Conservation (phyloP, 108 stramenopile genomes). For the Pseudonitzschia multiseries region DNA sequence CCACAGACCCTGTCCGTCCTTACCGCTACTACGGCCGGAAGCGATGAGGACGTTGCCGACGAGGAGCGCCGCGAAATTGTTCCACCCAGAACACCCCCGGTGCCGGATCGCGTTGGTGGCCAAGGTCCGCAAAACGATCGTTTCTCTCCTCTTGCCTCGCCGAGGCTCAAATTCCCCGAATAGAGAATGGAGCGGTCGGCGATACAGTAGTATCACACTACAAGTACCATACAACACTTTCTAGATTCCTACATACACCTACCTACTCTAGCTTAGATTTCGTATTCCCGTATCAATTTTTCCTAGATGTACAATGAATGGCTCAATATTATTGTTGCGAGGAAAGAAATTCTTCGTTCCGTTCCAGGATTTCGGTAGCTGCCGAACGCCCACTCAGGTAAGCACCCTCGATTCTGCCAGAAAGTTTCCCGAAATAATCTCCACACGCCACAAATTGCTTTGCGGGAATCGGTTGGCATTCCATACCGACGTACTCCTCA, state of each 20-base stretch:
- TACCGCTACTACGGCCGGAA: background rate
- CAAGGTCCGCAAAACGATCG: background rate
- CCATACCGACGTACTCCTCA: constrained; percentile 15
- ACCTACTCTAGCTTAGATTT: too few relatives aligned
- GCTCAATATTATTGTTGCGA: too few relatives aligned
- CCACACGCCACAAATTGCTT: constrained; percentile 32
- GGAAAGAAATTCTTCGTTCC: background rate
- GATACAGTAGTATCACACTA: too few relatives aligned
- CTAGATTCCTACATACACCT: too few relatives aligned
- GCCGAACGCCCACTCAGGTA: constrained; percentile 36
- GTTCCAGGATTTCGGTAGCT: constrained; percentile 9
- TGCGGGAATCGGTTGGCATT: constrained; percentile 3
- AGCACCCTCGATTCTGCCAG: constrained; percentile 32
- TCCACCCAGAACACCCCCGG: background rate
- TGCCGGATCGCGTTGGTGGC: background rate
- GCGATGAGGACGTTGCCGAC: background rate
- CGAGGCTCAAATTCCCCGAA: background rate
- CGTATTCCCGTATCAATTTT: too few relatives aligned
- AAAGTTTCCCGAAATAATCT: constrained; percentile 36
- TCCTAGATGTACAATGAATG: too few relatives aligned
- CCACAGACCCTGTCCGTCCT: background rate
- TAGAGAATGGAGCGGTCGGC: background rate
- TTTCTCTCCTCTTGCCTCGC: background rate
- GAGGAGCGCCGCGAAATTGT: background rate
- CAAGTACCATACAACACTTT: too few relatives aligned